phyloP scores from a whole-genome alignment of 1,139 yeast genomes.

The Geotrichum citri-aurantii region DNA sequence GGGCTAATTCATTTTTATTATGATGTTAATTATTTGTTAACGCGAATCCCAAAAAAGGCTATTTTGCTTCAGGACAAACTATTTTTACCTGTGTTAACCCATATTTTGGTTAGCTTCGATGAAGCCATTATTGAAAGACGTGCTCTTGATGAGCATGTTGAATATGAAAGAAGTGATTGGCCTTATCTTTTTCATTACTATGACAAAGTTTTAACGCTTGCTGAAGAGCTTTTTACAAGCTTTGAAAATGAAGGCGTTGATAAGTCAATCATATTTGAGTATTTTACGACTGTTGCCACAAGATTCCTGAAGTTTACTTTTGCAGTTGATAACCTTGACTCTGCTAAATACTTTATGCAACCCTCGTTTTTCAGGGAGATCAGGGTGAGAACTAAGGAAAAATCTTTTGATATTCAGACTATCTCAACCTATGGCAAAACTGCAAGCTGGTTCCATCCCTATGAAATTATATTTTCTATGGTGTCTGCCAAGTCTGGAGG shows the following conservation, averaged over 20 bases:
- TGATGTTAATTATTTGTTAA: constrained; percentile 71
- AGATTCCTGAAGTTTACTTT: constrained; percentile 5
- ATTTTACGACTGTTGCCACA: constrained; percentile 12
- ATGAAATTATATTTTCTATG: not conserved
- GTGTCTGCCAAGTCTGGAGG: not conserved
- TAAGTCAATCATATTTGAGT: not conserved
- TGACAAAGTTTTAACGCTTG: not conserved
- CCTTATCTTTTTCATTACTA: not conserved
- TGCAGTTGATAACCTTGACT: constrained; percentile 11
- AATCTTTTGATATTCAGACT: not conserved
- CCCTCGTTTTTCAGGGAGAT: not conserved
- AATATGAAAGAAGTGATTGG: constrained; percentile 83
- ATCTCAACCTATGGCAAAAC: not conserved
- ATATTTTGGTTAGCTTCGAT: constrained; percentile 50
- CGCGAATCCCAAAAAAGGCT: constrained; percentile 55
- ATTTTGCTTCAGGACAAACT: constrained; percentile 35
- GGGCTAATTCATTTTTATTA: constrained; percentile 79
- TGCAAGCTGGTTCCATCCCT: not conserved
- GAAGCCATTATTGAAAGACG: constrained; percentile 71
- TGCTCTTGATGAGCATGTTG: constrained; percentile 75
- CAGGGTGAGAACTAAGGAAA: not conserved
- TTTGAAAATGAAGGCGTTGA: not conserved
- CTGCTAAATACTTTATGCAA: not conserved
- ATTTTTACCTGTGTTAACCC: constrained; percentile 45
- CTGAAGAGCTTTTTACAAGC: not conserved